Base-by-base conservation (phyloP, 345 rosid genomes). In the Bruguiera parviflora region DNA sequence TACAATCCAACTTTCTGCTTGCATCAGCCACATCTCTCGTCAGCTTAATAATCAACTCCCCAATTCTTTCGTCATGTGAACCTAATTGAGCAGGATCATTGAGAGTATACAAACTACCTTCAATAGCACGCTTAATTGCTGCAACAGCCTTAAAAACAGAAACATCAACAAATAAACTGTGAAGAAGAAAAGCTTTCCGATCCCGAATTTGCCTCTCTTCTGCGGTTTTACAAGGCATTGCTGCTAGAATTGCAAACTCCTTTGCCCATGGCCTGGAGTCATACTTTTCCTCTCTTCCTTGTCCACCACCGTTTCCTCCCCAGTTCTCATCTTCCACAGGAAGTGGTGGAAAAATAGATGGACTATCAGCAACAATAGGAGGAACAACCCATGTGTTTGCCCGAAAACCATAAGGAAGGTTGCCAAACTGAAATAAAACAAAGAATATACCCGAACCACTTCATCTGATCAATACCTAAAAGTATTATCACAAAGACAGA, bases 331-430 rank as follows among this genome's bases (percentile, higher is more conserved):
- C 80, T 57, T 77, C 80, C 67, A 59, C 21, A 8, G 80, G 80
- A 63, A 77, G 77, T 37, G 73, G 67, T 15, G 80, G 71, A 52
- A 77, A 77, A 64, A 53, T 59, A 64, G 67, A 77, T n/a, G 70
- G 80, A 28, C 31, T 68, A 31, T 77, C 80, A 68, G 80, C 73
- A 77, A 77, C 80, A 58, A 72, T 22, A 9, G 80, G 77, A 49
- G 80, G 80, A 51, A 77, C 80, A 58, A 77, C 77, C 80, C 80
- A 77, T 29, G 80, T 68, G 69, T 77, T 77, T 53, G 80, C 69
- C 15, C 80, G 80, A 52, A 77, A 77, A 24, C 80, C 80, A 64
- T 77, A 77, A 58, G 80, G 80, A 43, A 72, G 80, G 51, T 77
- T 77, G 18, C 80, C 80, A 72, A 77, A 72, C 80, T 77, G 73